These are phyloP conservation scores for Spathaspora hagerdaliae DNA, from an alignment of 805 yeast species.

Conservation along the genomic window DNA sequence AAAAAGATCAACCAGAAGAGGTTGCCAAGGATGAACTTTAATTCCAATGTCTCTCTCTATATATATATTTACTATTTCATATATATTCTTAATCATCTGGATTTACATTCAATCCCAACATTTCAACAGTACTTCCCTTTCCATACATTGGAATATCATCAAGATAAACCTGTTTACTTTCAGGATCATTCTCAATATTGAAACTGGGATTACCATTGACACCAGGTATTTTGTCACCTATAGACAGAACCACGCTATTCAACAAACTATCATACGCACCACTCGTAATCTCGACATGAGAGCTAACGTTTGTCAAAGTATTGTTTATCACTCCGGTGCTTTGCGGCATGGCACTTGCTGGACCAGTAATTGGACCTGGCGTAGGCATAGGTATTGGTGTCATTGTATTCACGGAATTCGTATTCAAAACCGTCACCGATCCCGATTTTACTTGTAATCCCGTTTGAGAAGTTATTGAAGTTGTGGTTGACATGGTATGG, in stretches of 20 bases:
- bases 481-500: not conserved
- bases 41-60: not conserved
- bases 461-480: constrained; percentile 3
- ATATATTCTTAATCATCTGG: not conserved
- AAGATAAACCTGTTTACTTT: constrained; percentile 15
- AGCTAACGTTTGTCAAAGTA: not conserved
- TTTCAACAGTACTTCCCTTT: constrained; percentile 35
- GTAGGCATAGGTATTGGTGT: constrained; percentile 6
- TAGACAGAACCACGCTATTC: constrained; percentile 15
- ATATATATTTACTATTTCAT: not conserved
- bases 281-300: constrained; percentile 22
- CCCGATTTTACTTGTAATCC: constrained; percentile 2
- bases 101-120: constrained; percentile 28
- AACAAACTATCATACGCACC: constrained; percentile 30
- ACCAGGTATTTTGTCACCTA: not conserved
- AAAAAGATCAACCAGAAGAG: constrained; percentile 1
- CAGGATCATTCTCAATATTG: not conserved
- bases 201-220: constrained; percentile 7
- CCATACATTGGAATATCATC: constrained; percentile 39
- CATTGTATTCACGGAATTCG: constrained; percentile 6
- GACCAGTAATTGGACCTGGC: not conserved
- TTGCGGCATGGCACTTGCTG: not conserved
- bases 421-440: constrained; percentile 4
- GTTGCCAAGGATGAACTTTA: constrained; percentile 27
- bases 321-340: not conserved